Conservation (phyloP, 106 monocot genomes). For the Acorus calamus region DNA sequence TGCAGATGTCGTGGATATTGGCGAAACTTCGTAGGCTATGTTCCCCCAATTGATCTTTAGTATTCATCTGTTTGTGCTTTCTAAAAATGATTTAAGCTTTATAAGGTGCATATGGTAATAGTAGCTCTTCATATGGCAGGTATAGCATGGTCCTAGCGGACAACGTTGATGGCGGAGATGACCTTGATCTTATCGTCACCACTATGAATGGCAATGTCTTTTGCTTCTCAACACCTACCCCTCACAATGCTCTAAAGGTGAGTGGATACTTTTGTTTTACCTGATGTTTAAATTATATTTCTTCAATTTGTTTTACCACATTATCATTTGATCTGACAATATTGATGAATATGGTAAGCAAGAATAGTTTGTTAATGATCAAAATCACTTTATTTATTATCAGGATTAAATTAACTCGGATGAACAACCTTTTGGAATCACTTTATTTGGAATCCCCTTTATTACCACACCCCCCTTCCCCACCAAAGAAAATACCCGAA, state of each 20-base stretch:
- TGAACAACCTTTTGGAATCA: too few relatives aligned
- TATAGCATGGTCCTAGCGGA: slow-evolving; percentile 94
- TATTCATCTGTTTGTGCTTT: neutral
- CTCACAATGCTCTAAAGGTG: slow-evolving; percentile 92
- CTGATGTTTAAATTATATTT: too few relatives aligned
- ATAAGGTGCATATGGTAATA: neutral
- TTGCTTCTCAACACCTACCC: slow-evolving; percentile 84
- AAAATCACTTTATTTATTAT: too few relatives aligned
- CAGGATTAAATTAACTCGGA: too few relatives aligned
- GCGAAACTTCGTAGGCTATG: slow-evolving; percentile 80
- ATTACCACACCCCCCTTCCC: too few relatives aligned
- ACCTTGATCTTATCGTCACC: slow-evolving; percentile 93
- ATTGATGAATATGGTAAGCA: too few relatives aligned
- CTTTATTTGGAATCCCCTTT: too few relatives aligned
- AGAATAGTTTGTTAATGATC: too few relatives aligned
- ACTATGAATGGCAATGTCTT: slow-evolving; percentile 99
- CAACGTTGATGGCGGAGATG: slow-evolving; percentile 99
- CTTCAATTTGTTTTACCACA: too few relatives aligned
- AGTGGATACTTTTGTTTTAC: neutral
- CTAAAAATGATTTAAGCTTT: neutral
- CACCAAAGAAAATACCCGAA: too few relatives aligned
- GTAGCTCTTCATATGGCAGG: slow-evolving; percentile 29
- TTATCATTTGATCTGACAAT: too few relatives aligned
- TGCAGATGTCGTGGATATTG: slow-evolving; percentile 95
- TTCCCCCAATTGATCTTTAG: neutral